Conservation (phyloP, 169 alveolate species). For the Blepharisma undulans region DNA sequence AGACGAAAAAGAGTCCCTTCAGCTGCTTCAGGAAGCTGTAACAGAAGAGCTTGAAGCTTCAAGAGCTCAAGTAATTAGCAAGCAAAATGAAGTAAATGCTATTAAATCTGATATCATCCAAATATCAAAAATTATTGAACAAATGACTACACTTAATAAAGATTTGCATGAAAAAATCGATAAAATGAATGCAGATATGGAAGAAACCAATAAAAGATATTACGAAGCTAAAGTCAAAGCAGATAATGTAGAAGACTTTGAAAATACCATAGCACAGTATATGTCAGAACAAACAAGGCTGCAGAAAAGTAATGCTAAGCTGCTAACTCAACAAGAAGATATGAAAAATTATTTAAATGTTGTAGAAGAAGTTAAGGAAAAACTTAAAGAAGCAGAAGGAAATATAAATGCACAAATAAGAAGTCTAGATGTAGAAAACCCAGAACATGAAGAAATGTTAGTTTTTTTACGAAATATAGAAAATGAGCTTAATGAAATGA, state of each 20-base stretch:
- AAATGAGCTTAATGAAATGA: background rate
- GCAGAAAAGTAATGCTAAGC: background rate
- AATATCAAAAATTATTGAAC: background rate
- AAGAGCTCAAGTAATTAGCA: background rate
- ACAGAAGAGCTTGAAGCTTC: constrained; percentile 14
- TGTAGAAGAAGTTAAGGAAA: background rate
- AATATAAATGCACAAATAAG: background rate
- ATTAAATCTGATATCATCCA: constrained; percentile 7
- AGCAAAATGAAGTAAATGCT: constrained; percentile 9
- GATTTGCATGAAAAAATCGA: constrained; percentile 37
- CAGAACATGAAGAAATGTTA: background rate
- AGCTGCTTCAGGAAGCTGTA: background rate
- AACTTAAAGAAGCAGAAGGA: background rate
- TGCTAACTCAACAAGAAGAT: background rate
- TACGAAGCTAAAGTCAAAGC: constrained; percentile 37
- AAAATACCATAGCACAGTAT: background rate
- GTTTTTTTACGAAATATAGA: background rate
- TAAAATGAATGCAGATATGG: background rate
- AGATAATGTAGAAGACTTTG: background rate
- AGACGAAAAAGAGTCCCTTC: constrained; percentile 38
- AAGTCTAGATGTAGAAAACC: background rate
- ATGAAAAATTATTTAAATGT: background rate
- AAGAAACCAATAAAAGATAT: background rate
- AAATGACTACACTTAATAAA: constrained; percentile 17
- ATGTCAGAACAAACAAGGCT: background rate